Evolutionary conservation across 2,329 filamentous ascomycete species (phyloP).

Genomic region (Hypoxylon sp.): DNA sequence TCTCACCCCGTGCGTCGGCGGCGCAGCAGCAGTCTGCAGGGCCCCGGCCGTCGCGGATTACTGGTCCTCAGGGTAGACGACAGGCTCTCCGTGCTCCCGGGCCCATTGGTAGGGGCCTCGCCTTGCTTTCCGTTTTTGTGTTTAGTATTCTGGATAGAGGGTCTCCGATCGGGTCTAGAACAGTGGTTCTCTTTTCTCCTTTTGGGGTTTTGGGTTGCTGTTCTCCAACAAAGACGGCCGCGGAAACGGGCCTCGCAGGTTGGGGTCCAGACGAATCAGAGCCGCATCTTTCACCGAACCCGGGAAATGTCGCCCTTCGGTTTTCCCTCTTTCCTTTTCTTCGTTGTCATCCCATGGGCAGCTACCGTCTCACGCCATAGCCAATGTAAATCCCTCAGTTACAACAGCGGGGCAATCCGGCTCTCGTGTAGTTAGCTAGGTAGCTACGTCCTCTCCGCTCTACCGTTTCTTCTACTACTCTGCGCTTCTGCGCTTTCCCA

Average conservation of each 20-base stretch:
- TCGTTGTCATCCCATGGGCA: constrained; percentile 25
- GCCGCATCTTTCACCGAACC: constrained; percentile 47
- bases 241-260: constrained; percentile 39
- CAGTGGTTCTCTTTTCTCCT: constrained; percentile 20
- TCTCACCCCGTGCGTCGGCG: constrained; percentile 45
- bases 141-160: constrained; percentile 15
- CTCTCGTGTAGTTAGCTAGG: too few species aligned
- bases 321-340: constrained; percentile 2
- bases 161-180: constrained; percentile 42
- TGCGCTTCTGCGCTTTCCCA: constrained; percentile 12
- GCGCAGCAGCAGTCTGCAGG: constrained; percentile 43
- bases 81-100: constrained; percentile 51
- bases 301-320: constrained; percentile 37
- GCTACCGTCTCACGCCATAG: constrained; percentile 30
- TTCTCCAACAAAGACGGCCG: constrained; percentile 37
- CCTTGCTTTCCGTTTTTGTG: constrained; percentile 44
- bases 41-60: constrained; percentile 45
- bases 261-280: constrained; percentile 44
- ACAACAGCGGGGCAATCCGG: constrained; percentile 37
- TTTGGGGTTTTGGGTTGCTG: constrained; percentile 10
- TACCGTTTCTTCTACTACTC: constrained; percentile 7
- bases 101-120: constrained; percentile 40
- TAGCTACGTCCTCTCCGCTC: constrained; percentile 1
- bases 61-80: constrained; percentile 46
- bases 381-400: constrained; percentile 44